These are phyloP conservation scores for Candida germanica DNA, from an alignment of 805 yeast genomes.

Conservation along the genomic window DNA sequence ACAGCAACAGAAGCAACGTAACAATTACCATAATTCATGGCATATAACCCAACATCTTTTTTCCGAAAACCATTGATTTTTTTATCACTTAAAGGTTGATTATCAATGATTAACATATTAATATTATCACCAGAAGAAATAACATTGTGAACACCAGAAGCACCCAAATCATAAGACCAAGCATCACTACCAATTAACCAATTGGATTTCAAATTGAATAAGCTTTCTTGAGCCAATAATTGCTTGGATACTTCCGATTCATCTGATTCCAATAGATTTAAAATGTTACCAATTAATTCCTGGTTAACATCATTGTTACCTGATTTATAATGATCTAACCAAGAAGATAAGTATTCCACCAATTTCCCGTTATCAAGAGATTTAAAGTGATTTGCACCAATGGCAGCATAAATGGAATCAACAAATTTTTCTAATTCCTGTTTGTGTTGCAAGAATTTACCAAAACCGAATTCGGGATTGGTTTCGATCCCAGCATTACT, in stretches of 20 bases:
- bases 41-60: conserved; percentile 90
- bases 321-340: conserved; percentile 49
- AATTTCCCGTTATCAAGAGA: conserved; percentile 46
- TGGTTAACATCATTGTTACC: conserved; percentile 21
- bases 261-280: conserved; percentile 37
- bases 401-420: conserved; percentile 42
- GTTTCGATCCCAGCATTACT: conserved; percentile 42
- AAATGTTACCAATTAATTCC: conserved; percentile 29
- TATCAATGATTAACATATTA: conserved; percentile 83
- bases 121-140: conserved; percentile 71
- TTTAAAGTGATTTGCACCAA: conserved; percentile 43
- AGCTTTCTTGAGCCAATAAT: conserved; percentile 45
- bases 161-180: conserved; percentile 92
- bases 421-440: conserved; percentile 49
- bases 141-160: conserved; percentile 86
- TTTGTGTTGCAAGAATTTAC: conserved; percentile 60
- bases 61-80: conserved; percentile 54
- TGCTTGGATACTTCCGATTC: conserved; percentile 38
- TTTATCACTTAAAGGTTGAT: conserved; percentile 61
- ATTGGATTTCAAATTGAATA: conserved; percentile 33
- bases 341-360: conserved; percentile 58
- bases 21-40: conserved; percentile 86
- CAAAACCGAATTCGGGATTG: conserved; percentile 87
- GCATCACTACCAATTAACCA: conserved; percentile 95
- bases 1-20: conserved; percentile 95